phyloP scores from a whole-genome alignment of 208 protist genomes.

The Naegleria gruberi region DNA sequence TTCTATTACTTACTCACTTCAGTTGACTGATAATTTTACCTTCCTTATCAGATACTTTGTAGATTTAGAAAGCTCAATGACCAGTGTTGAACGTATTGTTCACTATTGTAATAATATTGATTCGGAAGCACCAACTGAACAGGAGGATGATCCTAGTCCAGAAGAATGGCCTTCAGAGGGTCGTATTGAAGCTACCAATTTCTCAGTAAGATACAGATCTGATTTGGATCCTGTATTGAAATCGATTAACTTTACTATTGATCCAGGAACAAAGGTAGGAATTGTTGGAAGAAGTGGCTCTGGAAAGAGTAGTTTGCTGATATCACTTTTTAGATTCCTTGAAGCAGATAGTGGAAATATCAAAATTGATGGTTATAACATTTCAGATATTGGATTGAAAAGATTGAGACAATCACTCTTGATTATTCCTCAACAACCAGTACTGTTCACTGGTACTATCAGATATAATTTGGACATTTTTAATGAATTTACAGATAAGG shows the following conservation, averaged over 20 bases:
- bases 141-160: not conserved
- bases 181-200: not conserved
- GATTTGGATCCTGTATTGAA: conserved; percentile 34
- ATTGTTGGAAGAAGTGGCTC: conserved; percentile 63
- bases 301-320: conserved; percentile 46
- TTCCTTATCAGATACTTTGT: conserved; percentile 33
- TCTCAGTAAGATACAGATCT: conserved; percentile 19
- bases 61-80: conserved; percentile 65
- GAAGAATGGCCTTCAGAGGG: conserved; percentile 25
- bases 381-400: conserved; percentile 43
- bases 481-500: conserved; percentile 35
- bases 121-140: not conserved
- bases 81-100: conserved; percentile 61
- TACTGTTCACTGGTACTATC: conserved; percentile 50
- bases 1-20: conserved; percentile 36
- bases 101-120: conserved; percentile 63
- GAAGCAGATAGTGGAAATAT: conserved; percentile 41
- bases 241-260: conserved; percentile 35
- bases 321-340: conserved; percentile 28
- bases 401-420: conserved; percentile 27
- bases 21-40: conserved; percentile 27
- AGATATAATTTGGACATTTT: conserved; percentile 51
- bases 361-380: conserved; percentile 65
- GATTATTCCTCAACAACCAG: conserved; percentile 53
- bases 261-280: conserved; percentile 52